These are phyloP conservation scores for Jaltomata sinuosa DNA, from an alignment of 257 asterid genomes.

Conservation along the genomic window DNA sequence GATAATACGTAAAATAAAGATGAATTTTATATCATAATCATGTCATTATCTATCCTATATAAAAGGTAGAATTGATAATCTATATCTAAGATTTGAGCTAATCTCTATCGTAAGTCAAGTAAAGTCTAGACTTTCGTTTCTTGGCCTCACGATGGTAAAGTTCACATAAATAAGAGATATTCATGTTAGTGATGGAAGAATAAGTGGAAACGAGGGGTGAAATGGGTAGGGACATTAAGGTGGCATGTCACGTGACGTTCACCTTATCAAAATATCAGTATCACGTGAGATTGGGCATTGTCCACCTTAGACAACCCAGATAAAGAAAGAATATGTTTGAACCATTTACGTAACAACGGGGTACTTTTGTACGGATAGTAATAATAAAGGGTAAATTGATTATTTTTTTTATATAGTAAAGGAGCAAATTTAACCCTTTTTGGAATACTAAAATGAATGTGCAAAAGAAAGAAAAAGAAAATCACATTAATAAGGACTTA, in stretches of 20 bases:
- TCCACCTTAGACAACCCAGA: background rate
- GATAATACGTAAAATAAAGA: background rate
- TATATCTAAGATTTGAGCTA: background rate
- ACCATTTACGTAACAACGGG: background rate
- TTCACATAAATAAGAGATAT: background rate
- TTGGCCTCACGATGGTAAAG: background rate
- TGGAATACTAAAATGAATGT: background rate
- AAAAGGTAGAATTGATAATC: background rate
- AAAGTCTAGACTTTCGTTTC: background rate
- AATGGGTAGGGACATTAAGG: background rate
- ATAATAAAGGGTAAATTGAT: background rate
- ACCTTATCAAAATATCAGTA: background rate
- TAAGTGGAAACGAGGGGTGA: background rate
- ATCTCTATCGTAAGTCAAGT: background rate
- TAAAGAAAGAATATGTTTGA: background rate
- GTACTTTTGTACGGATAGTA: background rate
- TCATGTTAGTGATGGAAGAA: background rate
- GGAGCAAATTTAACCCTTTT: background rate
- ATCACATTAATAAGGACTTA: background rate
- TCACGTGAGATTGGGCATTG: background rate
- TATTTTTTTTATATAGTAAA: background rate
- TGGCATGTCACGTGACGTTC: background rate
- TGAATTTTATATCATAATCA: background rate
- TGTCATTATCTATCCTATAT: background rate
- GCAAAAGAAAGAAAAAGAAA: background rate